Percentiles rank a stretch among this genome's conserved stretches.
Conservation (phyloP, 257 asterid species). For the Primulina huaijiensis region DNA sequence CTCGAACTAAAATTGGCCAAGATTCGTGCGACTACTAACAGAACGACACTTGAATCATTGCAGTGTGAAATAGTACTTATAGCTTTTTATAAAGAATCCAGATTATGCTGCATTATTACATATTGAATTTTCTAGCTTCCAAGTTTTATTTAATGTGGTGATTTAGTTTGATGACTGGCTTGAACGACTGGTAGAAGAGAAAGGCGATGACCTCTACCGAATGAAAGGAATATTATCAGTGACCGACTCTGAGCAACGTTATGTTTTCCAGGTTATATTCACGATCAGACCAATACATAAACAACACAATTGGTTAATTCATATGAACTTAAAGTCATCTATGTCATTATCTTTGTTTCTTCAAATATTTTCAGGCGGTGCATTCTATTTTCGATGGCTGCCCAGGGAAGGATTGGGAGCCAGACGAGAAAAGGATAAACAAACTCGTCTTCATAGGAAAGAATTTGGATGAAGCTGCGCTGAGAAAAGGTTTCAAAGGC, state of each 20-base stretch:
- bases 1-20: not conserved
- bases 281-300: not conserved
- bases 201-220: conserved; percentile 87
- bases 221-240: conserved; percentile 90
- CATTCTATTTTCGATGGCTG: conserved; percentile 77
- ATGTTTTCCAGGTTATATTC: conserved; percentile 69
- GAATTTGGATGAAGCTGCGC: conserved; percentile 76
- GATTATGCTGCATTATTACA: not conserved
- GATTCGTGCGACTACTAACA: not conserved
- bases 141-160: conserved; percentile 19
- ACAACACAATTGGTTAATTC: not conserved
- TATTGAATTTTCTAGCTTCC: conserved; percentile 7
- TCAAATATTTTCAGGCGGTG: conserved; percentile 57
- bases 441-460: conserved; percentile 86
- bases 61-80: too few species aligned
- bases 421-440: conserved; percentile 75
- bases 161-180: conserved; percentile 93
- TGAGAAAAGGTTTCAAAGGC: conserved; percentile 87
- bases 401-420: conserved; percentile 89
- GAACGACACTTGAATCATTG: too few species aligned
- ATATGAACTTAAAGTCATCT: not conserved
- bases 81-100: not conserved
- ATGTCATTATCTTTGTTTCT: not conserved
- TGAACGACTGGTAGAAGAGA: conserved; percentile 80
- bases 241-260: conserved; percentile 70